Percentiles rank a stretch among this genome's conserved stretches.
These are phyloP conservation scores for Pythium phragmiticola DNA, from an alignment of 352 stramenopile species.

Conservation along the genomic window DNA sequence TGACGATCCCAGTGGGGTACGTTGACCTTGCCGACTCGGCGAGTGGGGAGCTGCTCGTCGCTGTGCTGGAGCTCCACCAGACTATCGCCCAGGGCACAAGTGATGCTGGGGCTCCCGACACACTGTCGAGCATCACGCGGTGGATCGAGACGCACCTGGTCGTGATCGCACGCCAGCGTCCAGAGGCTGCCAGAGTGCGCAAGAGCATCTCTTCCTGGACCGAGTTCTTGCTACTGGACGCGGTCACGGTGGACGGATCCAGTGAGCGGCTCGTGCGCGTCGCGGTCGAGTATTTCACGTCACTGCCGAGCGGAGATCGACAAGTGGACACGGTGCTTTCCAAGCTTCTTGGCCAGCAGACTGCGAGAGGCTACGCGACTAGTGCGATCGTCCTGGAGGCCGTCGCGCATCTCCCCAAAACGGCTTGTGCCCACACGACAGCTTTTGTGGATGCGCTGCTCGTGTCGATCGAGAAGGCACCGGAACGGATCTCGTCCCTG, in stretches of 20 bases:
- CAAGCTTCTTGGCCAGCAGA: constrained; percentile 20
- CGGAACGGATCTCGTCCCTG: constrained; percentile 8
- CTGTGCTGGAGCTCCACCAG: constrained; percentile 16
- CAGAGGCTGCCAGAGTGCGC: background rate
- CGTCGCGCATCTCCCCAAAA: constrained; percentile 22
- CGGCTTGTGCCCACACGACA: background rate
- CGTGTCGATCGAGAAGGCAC: constrained; percentile 7
- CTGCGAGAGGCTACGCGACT: constrained; percentile 11
- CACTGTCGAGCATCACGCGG: constrained; percentile 34
- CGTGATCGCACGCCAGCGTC: constrained; percentile 2
- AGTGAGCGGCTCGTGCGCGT: constrained; percentile 13
- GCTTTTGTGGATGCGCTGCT: constrained; percentile 42
- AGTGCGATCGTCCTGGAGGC: constrained; percentile 23
- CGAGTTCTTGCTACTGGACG: constrained; percentile 19
- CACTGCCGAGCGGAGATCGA: background rate
- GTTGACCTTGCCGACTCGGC: constrained; percentile 1
- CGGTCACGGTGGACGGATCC: constrained; percentile 1
- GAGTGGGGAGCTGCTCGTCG: constrained; percentile 10
- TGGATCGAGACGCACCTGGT: constrained; percentile 29
- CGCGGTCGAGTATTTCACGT: constrained; percentile 10
- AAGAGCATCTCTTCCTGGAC: constrained; percentile 12
- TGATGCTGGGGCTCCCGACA: background rate
- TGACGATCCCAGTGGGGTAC: constrained; percentile 23
- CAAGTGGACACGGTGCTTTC: constrained; percentile 10
- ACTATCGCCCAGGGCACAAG: constrained; percentile 4